Evolutionary conservation across 2,329 filamentous ascomycete species (phyloP), one percentile per base, ranked within the genome.

Genomic region (Monilinia fructigena): DNA sequence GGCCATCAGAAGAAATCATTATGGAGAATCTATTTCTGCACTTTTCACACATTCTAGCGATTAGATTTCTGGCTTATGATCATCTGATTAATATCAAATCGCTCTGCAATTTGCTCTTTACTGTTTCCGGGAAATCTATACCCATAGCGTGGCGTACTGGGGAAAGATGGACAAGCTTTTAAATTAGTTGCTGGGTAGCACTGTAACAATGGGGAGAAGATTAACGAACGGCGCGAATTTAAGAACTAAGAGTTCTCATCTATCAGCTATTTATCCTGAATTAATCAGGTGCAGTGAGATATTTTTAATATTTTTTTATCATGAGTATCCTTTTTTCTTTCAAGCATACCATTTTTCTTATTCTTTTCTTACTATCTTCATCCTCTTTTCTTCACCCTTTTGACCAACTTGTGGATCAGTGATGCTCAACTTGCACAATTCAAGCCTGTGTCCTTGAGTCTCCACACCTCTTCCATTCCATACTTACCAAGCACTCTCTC

Each of bases 1-100:
- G 79, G 93, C 93, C 61, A 98, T 99, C 73, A 86, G 95, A 74
- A 88, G 95, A 74, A 98, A 98, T 77, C 94, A 99, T 78, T 95
- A 98, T 75, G 95, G 95, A 78, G 94, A 97, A 81, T 89, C 89
- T 70, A 90, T 92, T 48, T 75, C 74, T 56, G 70, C 74, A 31
- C 68, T 75, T 16, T 75, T 75, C 55, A 70, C 72, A 54, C 74
- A 75, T 59, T 70, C 70, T 50, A 68, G 69, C 45, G 73, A 71
- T 69, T 72, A 69, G 69, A 66, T 54, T 54, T 45, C 16, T 42
- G 55, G 45, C 31, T 35, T 20, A 38, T 35, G 70, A 67, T 69
- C 73, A 74, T 72, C 72, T 69, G 35, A 42, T 61, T n/a, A 48
- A 50, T 59, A 52, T 52, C 55, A 45, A 61, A 47, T 68, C 55